phyloP scores from a whole-genome alignment of 352 stramenopile species.

The Pythium phragmitis region DNA sequence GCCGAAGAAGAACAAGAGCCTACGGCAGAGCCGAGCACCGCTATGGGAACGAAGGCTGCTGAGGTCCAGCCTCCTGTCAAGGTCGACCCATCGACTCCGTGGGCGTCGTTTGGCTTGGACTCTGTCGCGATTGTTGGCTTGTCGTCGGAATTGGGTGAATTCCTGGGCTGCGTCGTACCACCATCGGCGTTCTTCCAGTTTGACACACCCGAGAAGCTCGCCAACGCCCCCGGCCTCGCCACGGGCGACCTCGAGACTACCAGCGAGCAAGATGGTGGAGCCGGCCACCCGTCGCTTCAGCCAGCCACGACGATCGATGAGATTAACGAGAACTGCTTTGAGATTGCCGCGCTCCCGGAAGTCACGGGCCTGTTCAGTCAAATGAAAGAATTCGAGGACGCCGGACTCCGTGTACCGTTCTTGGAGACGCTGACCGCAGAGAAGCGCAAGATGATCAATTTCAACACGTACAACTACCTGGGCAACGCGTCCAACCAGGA shows the following conservation, averaged over 20 bases:
- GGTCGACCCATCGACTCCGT: conserved; percentile 27
- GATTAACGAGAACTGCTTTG: conserved; percentile 64
- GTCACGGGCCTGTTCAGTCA: conserved; percentile 58
- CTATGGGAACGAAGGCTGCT: neutral
- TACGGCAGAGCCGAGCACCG: neutral
- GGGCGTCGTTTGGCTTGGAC: conserved; percentile 36
- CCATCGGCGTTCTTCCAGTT: conserved; percentile 43
- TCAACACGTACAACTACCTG: conserved; percentile 88
- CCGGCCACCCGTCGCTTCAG: conserved; percentile 12
- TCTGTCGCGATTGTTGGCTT: conserved; percentile 41
- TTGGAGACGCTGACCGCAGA: conserved; percentile 68
- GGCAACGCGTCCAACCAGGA: conserved; percentile 61
- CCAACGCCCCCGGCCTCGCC: conserved; percentile 31
- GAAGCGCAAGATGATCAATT: conserved; percentile 78
- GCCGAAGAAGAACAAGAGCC: conserved; percentile 15
- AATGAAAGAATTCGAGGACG: conserved; percentile 73
- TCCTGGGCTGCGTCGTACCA: conserved; percentile 41
- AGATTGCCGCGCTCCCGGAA: conserved; percentile 67
- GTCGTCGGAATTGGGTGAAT: conserved; percentile 40
- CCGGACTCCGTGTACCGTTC: conserved; percentile 67
- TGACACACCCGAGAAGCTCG: conserved; percentile 36
- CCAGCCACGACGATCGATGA: conserved; percentile 49
- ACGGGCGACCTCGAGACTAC: conserved; percentile 31
- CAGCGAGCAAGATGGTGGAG: conserved; percentile 10
- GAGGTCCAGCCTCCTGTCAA: conserved; percentile 12